These are phyloP conservation scores for Gnomoniopsis sp. DNA, from an alignment of 2,329 filamentous ascomycete genomes.

Conservation along the genomic window DNA sequence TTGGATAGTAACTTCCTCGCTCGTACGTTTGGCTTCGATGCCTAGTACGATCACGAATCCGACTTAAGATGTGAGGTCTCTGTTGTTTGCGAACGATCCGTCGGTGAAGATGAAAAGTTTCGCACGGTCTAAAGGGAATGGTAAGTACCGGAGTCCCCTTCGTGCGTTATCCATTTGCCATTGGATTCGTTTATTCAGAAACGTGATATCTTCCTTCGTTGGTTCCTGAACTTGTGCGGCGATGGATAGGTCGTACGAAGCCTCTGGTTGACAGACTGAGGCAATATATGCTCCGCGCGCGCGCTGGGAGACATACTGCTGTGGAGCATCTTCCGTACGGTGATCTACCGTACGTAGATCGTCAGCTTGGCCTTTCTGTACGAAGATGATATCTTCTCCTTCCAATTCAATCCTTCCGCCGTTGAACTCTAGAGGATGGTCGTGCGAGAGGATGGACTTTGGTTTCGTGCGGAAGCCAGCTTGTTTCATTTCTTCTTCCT, in stretches of 20 bases:
- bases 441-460: not conserved
- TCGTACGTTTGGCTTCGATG: conserved; percentile 7
- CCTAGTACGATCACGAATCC: conserved; percentile 19
- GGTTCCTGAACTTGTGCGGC: not conserved
- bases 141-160: not conserved
- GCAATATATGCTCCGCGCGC: not conserved
- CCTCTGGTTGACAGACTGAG: not conserved
- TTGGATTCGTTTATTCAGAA: not conserved
- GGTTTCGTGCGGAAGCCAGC: not conserved
- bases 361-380: not conserved
- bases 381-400: not conserved
- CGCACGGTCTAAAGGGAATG: not conserved
- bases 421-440: not conserved
- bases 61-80: conserved; percentile 20
- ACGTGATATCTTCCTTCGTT: not conserved
- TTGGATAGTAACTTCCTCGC: conserved; percentile 10
- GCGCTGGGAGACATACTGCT: not conserved
- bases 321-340: not conserved
- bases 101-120: conserved; percentile 19
- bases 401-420: not conserved
- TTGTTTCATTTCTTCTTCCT: not conserved
- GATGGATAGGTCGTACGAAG: not conserved
- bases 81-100: conserved; percentile 19
- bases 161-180: not conserved
- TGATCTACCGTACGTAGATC: not conserved